phyloP scores from a whole-genome alignment of 2,329 filamentous ascomycete genomes.

The Madurella fahalii region DNA sequence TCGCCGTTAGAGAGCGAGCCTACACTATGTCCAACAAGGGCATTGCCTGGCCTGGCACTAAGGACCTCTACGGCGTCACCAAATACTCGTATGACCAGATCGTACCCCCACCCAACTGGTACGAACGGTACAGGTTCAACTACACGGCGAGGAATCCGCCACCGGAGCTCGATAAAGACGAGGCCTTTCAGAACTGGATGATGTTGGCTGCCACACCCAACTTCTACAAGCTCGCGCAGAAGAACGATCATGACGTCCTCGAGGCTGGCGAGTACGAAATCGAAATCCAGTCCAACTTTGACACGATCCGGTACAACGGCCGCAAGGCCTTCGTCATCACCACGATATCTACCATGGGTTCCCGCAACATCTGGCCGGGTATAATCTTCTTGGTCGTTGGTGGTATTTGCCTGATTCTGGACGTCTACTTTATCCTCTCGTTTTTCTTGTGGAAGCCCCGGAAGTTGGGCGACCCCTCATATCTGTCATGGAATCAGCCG shows the following conservation, averaged over 20 bases:
- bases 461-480: conserved; percentile 97
- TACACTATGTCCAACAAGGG: conserved; percentile 76
- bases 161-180: conserved; percentile 69
- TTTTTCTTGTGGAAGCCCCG: conserved; percentile 84
- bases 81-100: conserved; percentile 63
- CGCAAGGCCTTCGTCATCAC: conserved; percentile 88
- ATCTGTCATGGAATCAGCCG: conserved; percentile 85
- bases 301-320: conserved; percentile 61
- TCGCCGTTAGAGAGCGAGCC: conserved; percentile 38
- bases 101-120: conserved; percentile 84
- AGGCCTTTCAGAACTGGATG: conserved; percentile 98
- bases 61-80: conserved; percentile 69
- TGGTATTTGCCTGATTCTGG: conserved; percentile 85
- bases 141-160: conserved; percentile 64
- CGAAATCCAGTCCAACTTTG: conserved; percentile 51
- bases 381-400: conserved; percentile 95
- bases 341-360: conserved; percentile 88
- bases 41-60: conserved; percentile 86
- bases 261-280: conserved; percentile 68
- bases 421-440: conserved; percentile 80
- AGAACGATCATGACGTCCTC: conserved; percentile 72
- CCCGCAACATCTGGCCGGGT: conserved; percentile 90
- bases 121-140: conserved; percentile 60
- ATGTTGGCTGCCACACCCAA: conserved; percentile 87
- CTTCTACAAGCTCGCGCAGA: conserved; percentile 88